Evolutionary conservation across 2,329 filamentous ascomycete genomes (phyloP), one percentile per base, ranked within the genome.

Genomic region (Aureobasidium sp.): DNA sequence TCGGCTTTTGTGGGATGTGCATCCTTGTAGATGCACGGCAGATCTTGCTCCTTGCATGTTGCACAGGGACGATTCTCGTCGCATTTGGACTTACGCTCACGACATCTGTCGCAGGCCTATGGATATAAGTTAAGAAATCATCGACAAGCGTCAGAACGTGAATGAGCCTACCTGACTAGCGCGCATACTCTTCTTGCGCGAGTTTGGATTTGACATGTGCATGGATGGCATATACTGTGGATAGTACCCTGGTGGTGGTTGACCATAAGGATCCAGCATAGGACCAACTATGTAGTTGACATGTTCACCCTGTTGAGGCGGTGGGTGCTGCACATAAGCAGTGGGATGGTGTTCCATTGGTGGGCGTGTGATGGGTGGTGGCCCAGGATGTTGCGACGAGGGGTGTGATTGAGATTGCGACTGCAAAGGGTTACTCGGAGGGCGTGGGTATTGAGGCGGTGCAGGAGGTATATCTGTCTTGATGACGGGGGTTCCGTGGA

Each of bases 91-190:
- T 96, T 96, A 42, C 93, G 82, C 64, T 89, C 84, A 63, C 91
- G 86, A 75, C 91, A 96, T 73, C 88, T 90, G 70, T 96, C 91
- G 75, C 94, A 99, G 41, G 94, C 94, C 87, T 96, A 62, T 34
- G 49, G 20, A 12, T 6, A 36, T 39, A 44, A 44, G 31, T 63
- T 69, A 15, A 58, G 53, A 39, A 64, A 60, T 39, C 22, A 58
- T 44, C 29, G 17, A 41, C n/a, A 36, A 34, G 27, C 17, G 25
- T 25, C 59, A 69, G 64, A 58, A 34, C 25, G 31, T 22, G 25
- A 1, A 17, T 22, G 17, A 31, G 25, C 55, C 25, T 55, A 63
- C 62, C 48, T 63, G 62, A 60, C 62, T 63, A 29, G 62, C 62
- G 3, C 62, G 45, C 55, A 60, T 60, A 36, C 62, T 63, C 55